Conservation (phyloP, 78 protist species). For the Planoprotostelium fungivorum region DNA sequence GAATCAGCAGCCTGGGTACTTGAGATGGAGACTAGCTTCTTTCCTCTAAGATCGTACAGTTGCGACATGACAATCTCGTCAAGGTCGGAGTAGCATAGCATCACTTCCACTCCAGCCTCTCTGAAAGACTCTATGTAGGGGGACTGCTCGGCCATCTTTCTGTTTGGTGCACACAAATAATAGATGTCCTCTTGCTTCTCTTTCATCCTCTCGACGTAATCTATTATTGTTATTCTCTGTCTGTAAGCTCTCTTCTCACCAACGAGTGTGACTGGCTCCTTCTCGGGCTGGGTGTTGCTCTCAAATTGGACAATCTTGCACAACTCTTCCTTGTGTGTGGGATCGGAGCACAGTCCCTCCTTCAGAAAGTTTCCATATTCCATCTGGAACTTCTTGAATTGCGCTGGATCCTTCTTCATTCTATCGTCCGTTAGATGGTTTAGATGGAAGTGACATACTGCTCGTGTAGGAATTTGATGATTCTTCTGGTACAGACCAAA, state of each 20-base stretch:
- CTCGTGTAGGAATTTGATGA: conserved; percentile 46
- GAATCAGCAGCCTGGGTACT: conserved; percentile 47
- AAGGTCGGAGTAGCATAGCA: conserved; percentile 44
- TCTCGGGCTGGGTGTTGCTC: not conserved
- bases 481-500: conserved; percentile 34
- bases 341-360: not conserved
- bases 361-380: conserved; percentile 75
- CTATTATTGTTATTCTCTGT: conserved; percentile 41
- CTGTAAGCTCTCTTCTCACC: not conserved
- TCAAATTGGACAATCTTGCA: not conserved
- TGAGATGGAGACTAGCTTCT: conserved; percentile 50
- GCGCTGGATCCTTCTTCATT: conserved; percentile 47
- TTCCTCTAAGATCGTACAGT: conserved; percentile 52
- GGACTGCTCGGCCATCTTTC: conserved; percentile 51
- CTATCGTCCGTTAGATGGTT: not conserved
- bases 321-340: not conserved
- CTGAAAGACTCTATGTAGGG: conserved; percentile 89
- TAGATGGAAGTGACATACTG: not conserved
- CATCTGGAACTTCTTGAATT: conserved; percentile 41
- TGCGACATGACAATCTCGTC: conserved; percentile 83
- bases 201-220: conserved; percentile 74
- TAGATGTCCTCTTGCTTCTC: conserved; percentile 78
- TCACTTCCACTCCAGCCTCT: conserved; percentile 74
- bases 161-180: conserved; percentile 66
- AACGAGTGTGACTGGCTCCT: not conserved